Base-by-base conservation (phyloP, 805 yeast genomes). In the Debaryomyces prosopidis region DNA sequence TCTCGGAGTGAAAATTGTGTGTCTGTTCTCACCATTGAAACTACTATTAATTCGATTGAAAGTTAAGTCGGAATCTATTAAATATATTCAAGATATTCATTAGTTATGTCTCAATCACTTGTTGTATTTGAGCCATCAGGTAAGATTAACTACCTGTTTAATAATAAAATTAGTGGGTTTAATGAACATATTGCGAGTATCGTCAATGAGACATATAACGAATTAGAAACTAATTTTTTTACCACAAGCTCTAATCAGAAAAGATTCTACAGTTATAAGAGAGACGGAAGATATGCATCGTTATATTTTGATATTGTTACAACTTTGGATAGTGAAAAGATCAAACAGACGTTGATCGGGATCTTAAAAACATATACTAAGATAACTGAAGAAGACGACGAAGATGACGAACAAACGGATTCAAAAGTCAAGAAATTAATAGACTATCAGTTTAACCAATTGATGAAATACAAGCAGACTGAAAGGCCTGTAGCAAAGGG, bases 221-320 rank as follows among this genome's bases (percentile, higher is more conserved):
- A 62, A 42, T 53, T 71, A 43, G 74, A 66, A 34, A 43, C 58
- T 4, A 59, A 63, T 46, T 71, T 69, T 47, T 62, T 36, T 52
- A 69, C 75, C 6, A 51, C 52, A 45, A 59, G 58, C 7, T 45
- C 59, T 5, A 57, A 58, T 40, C 71, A 63, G 39, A 71, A 64
- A 48, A 46, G 73, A 43, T 71, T 68, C 51, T 72, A 70, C 49
- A 51, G 64, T 31, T 59, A 56, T 46, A 55, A 55, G 39, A 53
- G 46, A 32, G 67, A 62, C 31, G 56, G 50, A 18, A 18, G 58
- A 2, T 68, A 66, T 47, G 69, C 65, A 1, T 71, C 74, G 0
- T 46, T 71, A 14, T 72, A 68, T 45, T 66, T 69, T 46, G 77
- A 71, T 51, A 53, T 61, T 14, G 67, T 72, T 2, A 63, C 70